phyloP scores from a whole-genome alignment of 108 stramenopile species.

The Cyclotella kingstonii region DNA sequence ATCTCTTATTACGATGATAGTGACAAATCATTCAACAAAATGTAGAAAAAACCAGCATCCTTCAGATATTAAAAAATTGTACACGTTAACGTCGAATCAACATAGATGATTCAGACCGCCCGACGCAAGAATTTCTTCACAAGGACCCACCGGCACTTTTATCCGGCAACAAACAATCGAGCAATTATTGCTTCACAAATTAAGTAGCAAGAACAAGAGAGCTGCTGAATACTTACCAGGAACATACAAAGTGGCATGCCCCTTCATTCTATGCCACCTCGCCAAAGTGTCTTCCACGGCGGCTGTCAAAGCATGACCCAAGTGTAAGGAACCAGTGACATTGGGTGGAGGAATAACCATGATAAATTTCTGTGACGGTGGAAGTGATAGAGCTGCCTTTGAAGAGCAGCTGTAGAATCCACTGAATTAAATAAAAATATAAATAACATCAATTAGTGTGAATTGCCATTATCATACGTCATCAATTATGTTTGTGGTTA shows the following conservation, averaged over 20 bases:
- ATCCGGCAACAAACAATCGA: background rate
- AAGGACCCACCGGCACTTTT: slow-evolving; percentile 15
- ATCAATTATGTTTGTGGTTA: too few relatives aligned
- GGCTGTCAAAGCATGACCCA: slow-evolving; percentile 98
- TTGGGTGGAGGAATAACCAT: slow-evolving; percentile 99
- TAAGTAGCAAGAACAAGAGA: background rate
- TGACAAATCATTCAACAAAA: background rate
- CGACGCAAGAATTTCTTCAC: slow-evolving; percentile 45
- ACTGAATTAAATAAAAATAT: background rate
- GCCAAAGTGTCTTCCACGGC: slow-evolving; percentile 98
- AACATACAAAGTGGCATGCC: slow-evolving; percentile 96
- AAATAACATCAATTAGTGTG: too few relatives aligned
- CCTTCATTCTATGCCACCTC: slow-evolving; percentile 98
- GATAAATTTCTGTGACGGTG: slow-evolving; percentile 90
- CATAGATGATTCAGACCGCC: slow-evolving; percentile 41
- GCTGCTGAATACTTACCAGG: slow-evolving; percentile 62
- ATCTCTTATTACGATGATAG: too few relatives aligned
- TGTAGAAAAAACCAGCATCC: slow-evolving; percentile 5
- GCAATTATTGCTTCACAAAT: background rate
- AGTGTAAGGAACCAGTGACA: slow-evolving; percentile 96
- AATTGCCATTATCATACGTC: too few relatives aligned
- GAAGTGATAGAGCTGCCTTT: slow-evolving; percentile 53
- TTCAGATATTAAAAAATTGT: slow-evolving; percentile 39
- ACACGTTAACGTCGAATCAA: slow-evolving; percentile 52
- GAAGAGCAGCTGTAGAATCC: slow-evolving; percentile 93